A percentile compares a stretch with the other conserved stretches of the same genome.
phyloP scores from a whole-genome alignment of 2,329 filamentous ascomycete species.

The Nemania serpens region DNA sequence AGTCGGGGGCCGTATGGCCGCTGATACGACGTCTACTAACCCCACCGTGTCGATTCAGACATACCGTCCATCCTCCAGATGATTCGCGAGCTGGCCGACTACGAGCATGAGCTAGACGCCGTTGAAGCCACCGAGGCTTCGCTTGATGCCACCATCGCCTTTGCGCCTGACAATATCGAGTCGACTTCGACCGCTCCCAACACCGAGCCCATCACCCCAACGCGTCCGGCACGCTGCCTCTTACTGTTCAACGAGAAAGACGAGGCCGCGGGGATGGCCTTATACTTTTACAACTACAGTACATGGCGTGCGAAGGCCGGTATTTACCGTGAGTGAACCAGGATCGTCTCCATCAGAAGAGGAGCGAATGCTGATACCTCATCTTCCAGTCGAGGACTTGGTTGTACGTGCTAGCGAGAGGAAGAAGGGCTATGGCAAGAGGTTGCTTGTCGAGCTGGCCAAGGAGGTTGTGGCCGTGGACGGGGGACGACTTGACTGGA shows the following conservation, averaged over 20 bases:
- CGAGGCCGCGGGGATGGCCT: constrained; percentile 71
- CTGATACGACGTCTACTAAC: constrained; percentile 12
- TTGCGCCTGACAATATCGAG: constrained; percentile 61
- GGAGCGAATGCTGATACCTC: background rate
- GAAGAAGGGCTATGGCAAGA: constrained; percentile 78
- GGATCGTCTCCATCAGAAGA: background rate
- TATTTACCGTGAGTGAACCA: constrained; percentile 63
- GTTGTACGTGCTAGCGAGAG: constrained; percentile 75
- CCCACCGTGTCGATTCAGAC: constrained; percentile 56
- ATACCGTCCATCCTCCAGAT: constrained; percentile 78
- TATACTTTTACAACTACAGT: constrained; percentile 96
- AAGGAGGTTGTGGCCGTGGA: constrained; percentile 73
- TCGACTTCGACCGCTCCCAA: constrained; percentile 45
- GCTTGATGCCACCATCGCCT: constrained; percentile 77
- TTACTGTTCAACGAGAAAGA: constrained; percentile 61
- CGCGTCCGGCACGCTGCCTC: constrained; percentile 75
- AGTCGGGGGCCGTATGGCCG: background rate
- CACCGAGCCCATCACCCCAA: constrained; percentile 59
- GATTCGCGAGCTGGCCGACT: constrained; percentile 84
- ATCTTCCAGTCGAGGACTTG: constrained; percentile 74
- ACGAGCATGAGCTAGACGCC: constrained; percentile 75
- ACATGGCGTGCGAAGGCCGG: constrained; percentile 89
- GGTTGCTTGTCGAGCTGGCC: constrained; percentile 76
- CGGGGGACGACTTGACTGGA: constrained; percentile 84
- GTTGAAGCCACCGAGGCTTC: constrained; percentile 80